Evolutionary conservation across 768 basidiomycete species (phyloP), one percentile per base, ranked within the genome.

Genomic region (Pleurotus pulmonarius): DNA sequence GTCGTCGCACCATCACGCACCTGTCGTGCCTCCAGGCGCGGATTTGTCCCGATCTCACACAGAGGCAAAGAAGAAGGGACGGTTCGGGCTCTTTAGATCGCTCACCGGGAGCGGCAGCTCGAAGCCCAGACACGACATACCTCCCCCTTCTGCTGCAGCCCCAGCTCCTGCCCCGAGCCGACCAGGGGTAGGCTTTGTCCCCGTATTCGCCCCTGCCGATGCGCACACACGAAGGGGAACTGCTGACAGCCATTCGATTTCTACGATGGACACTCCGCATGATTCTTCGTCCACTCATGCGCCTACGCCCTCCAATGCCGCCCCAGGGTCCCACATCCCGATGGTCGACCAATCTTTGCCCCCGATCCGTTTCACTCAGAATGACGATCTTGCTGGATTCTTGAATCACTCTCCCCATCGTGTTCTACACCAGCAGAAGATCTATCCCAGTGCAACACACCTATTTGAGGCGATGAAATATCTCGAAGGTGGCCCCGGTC

Each of bases 391-490:
- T 53, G 64, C 73, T 0, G 78, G 77, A 1, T 85, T 91, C 67
- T 70, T 88, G 66, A 88, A 83, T 62, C 82, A 85, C 61, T 90
- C 90, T 1, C 79, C 74, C 1, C 83, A 90, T 61, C 75, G 74
- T 4, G 78, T 93, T 18, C 55, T 83, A 53, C 85, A 83, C 66
- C 66, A 75, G 37, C 75, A 81, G 29, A 73, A 72, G 53, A 67
- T 69, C 41, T 93, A 85, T 61, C 87, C 87, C 1, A 87, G 83
- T 1, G 90, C 86, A 8, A 68, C 84, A 62, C 90, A 92, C 61
- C 75, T 92, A n/a, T 79, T 83, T 54, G 88, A 92, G 68, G 88
- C 89, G 7, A 72, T 88, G 64, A 88, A 88, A 66, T 92, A 83
- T 67, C 63, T 83, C 38, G 74, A 75, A 2, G 51, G 51, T 41